Evolutionary conservation across 2,329 filamentous ascomycete species (phyloP).

Genomic region (Botryotinia narcissicola): DNA sequence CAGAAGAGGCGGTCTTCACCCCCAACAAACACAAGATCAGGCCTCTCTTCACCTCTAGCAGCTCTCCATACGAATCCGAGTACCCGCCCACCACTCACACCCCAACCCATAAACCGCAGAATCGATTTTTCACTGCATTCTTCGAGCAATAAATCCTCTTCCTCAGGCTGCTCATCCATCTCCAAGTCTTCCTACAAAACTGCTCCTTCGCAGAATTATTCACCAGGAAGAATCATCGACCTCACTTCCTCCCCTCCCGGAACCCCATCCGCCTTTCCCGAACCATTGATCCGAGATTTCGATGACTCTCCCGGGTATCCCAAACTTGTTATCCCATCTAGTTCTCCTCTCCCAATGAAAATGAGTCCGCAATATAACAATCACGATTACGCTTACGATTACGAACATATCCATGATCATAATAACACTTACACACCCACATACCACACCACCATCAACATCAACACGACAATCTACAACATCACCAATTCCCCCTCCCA

Average conservation of each 20-base stretch:
- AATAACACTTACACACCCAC: not conserved
- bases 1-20: not conserved
- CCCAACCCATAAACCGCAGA: conserved; percentile 13
- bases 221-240: conserved; percentile 9
- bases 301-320: not conserved
- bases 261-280: not conserved
- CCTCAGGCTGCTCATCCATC: conserved; percentile 2
- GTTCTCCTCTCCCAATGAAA: not conserved
- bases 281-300: not conserved
- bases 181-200: conserved; percentile 17
- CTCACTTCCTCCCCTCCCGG: conserved; percentile 8
- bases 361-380: not conserved
- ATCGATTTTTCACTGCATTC: conserved; percentile 11
- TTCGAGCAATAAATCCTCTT: conserved; percentile 7
- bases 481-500: conserved; percentile 5
- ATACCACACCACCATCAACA: conserved; percentile 4
- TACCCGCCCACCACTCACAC: conserved; percentile 3
- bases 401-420: not conserved
- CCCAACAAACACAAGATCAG: not conserved
- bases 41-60: not conserved
- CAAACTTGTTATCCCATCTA: conserved; percentile 5
- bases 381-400: not conserved
- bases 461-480: conserved; percentile 11
- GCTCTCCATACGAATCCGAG: not conserved
- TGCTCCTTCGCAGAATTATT: conserved; percentile 2